Evolutionary conservation across 208 protist genomes (phyloP), one percentile per base, ranked within the genome.

Genomic region (Lotmaria passim): DNA sequence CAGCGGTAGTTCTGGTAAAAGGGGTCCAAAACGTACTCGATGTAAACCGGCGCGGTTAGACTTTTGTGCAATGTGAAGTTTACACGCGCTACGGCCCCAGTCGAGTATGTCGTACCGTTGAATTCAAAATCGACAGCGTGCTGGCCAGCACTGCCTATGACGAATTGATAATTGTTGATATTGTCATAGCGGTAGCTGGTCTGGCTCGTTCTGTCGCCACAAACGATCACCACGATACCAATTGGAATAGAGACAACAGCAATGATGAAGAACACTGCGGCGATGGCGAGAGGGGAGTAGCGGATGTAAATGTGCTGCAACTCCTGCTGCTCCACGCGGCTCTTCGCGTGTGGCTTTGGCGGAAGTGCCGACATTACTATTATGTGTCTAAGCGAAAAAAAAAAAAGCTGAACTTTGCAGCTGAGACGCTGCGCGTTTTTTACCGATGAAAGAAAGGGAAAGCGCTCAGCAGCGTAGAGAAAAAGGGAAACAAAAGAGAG

Each of bases 1-100:
- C 86, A 78, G 10, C 98, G 75, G 68, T 99, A 98, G 78, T 99
- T 99, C 75, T 99, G 98, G 80, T 98, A 99, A 69, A 98, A 99
- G 21, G 98, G 98, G 1, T 83, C 90, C 0, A 99, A 75, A 23
- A 91, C 75, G 81, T 99, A 99, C 78, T 99, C 98, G 24, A 99
- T 57, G 75, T 97, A 98, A 24, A 99, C 76, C 12, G 98, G 98
- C 14, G 90, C 70, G 11, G 83, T 55, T 44, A 99, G 83, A 28
- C 64, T 94, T 21, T 90, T 71, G 3, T 17, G 10, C 1, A 99
- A 34, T 5, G 68, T 77, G 58, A 98, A 91, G 1, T 38, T 57
- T 0, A 92, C 55, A 4, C 46, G 23, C 5, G 85, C 83, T 7
- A 67, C 24, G 3, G 68, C 76, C 7, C 89, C 89, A 0, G 75